Base-by-base conservation (phyloP, 2,329 filamentous ascomycete genomes). In the Diaporthe helianthi region DNA sequence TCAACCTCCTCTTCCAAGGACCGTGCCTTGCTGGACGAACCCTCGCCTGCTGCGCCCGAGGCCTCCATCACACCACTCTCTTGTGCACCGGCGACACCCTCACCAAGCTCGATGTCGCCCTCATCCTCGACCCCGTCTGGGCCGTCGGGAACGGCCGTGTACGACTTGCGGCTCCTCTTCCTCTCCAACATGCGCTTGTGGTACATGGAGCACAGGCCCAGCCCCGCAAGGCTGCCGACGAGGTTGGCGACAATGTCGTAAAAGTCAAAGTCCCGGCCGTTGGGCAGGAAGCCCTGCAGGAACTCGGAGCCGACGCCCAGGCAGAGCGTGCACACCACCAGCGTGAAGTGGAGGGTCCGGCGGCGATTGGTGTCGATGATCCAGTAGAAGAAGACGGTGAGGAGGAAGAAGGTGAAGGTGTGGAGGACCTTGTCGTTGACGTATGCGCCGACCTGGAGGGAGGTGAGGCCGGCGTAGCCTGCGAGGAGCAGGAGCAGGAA, bases 161-260 rank as follows among this genome's bases (percentile, higher is more conserved):
- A 97, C 64, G 88, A 87, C 76, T 92, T 92, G 67, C 88, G 89
- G 76, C 89, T 84, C 71, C 94, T 87, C 78, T 92, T 93, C 72
- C 96, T 87, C 80, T 98, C 95, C 47, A 98, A 83, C 94, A 98
- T 98, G 70, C 96, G 91, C 77, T 92, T 92, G 81, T 99, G 96
- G 78, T 99, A 99, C 92, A 93, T 95, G 69, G 89, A 90, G 78
- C 93, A 97, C 24, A 97, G 78, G 0, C 85, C 90, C 24, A 98
- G 78, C 0, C 88, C 94, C 0, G 85, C 82, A 17, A 92, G 80
- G 72, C 92, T 95, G 51, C 96, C 96, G 49, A 93, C 82, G 0
- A 97, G 80, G 78, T 99, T 99, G 76, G 94, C 94, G 65, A 93
- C 84, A 71, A 99, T 93, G 78, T 98, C 93, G 76, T 91, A 93